Conservation (phyloP, 179 eudicot genomes). For the Gypsophila paniculata region DNA sequence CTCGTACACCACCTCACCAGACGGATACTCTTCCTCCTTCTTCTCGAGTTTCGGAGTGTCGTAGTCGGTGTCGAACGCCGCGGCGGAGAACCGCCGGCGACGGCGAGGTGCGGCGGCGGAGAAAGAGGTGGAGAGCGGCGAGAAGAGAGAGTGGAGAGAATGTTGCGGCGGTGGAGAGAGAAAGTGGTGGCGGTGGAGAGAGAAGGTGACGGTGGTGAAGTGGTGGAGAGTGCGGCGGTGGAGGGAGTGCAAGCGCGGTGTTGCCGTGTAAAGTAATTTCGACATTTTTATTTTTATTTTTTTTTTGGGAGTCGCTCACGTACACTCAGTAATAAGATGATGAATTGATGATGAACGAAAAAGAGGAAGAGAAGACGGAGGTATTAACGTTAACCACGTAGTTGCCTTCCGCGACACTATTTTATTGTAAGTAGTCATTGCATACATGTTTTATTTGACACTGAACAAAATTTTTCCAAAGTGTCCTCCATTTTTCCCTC, state of each 20-base stretch:
- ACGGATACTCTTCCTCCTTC: constrained; percentile 45
- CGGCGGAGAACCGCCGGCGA: constrained; percentile 29
- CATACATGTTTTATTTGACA: too few species aligned
- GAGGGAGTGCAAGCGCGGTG: constrained; percentile 32
- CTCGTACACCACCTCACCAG: constrained; percentile 62
- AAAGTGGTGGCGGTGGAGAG: neutral
- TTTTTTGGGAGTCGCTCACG: too few species aligned
- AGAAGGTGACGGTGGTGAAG: constrained; percentile 18
- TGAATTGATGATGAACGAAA: too few species aligned
- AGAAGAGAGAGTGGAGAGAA: neutral
- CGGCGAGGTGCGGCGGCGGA: constrained; percentile 20
- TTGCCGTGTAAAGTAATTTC: constrained; percentile 34
- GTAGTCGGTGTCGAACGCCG: constrained; percentile 41
- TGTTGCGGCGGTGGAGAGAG: constrained; percentile 13
- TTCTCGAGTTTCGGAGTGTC: constrained; percentile 18
- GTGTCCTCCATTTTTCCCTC: too few species aligned
- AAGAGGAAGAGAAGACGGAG: neutral
- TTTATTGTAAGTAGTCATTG: too few species aligned
- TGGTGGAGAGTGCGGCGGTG: constrained; percentile 35
- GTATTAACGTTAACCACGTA: neutral
- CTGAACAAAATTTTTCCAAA: too few species aligned
- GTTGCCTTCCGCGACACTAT: neutral
- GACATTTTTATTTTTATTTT: constrained; percentile 29
- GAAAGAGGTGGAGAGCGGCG: constrained; percentile 6
- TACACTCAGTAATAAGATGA: neutral